Evolutionary conservation across 2,329 filamentous ascomycete genomes (phyloP).

Genomic region (Alternaria sp.): DNA sequence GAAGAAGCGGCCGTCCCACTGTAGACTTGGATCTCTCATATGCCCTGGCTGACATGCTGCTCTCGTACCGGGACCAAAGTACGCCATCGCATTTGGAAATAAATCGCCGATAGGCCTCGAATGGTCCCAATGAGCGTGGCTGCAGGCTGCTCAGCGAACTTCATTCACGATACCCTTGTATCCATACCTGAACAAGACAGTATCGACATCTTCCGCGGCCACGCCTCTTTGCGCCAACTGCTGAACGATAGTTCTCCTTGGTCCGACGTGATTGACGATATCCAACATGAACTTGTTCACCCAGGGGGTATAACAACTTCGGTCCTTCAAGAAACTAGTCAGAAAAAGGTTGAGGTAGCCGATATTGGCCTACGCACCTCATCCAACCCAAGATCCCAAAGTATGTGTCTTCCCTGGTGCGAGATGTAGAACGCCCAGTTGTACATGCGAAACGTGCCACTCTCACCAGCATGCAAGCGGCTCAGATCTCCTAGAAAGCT

Average conservation of each 20-base stretch:
- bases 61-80: conserved; percentile 40
- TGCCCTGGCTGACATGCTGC: conserved; percentile 41
- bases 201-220: conserved; percentile 27
- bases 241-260: conserved; percentile 33
- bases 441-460: conserved; percentile 43
- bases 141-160: conserved; percentile 10
- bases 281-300: conserved; percentile 41
- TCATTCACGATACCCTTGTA: neutral
- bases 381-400: conserved; percentile 44
- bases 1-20: conserved; percentile 46
- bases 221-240: conserved; percentile 35
- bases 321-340: conserved; percentile 26
- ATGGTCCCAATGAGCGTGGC: conserved; percentile 46
- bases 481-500: conserved; percentile 39
- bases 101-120: conserved; percentile 36
- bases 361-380: conserved; percentile 25
- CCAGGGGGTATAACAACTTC: conserved; percentile 42
- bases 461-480: conserved; percentile 36
- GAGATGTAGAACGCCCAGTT: conserved; percentile 44
- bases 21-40: conserved; percentile 27
- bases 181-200: conserved; percentile 39
- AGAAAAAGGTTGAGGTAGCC: neutral
- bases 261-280: conserved; percentile 35
- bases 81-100: conserved; percentile 40
- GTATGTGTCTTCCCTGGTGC: conserved; percentile 31